Percentiles rank a stretch among this genome's conserved stretches.
These are phyloP conservation scores for Citrus trifoliata DNA, from an alignment of 345 rosid species.

Conservation along the genomic window DNA sequence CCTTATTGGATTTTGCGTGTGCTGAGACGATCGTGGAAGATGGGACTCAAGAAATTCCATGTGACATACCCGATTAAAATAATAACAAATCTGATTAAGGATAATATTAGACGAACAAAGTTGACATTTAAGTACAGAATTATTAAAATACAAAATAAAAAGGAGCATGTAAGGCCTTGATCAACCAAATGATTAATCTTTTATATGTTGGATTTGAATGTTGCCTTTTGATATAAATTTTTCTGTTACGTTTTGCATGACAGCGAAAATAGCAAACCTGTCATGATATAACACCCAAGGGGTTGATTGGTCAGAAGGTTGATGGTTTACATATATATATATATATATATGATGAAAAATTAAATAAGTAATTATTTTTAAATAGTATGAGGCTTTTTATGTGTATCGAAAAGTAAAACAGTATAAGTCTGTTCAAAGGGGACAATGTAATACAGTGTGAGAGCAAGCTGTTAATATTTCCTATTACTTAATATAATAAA, in stretches of 20 bases:
- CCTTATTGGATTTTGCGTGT: slow-evolving; percentile 15
- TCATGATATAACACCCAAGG: no score
- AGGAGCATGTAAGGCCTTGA: background rate
- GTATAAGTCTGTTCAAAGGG: no score
- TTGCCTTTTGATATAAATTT: background rate
- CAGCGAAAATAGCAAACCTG: background rate
- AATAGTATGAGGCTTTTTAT: no score
- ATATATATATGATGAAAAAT: no score
- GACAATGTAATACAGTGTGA: no score
- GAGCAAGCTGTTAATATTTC: no score
- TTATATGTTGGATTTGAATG: background rate
- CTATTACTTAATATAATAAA: no score
- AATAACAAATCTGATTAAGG: background rate
- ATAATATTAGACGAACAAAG: background rate
- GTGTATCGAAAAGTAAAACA: no score
- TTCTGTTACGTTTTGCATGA: background rate
- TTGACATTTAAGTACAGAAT: slow-evolving; percentile 8
- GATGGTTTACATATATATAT: no score
- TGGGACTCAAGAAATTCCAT: slow-evolving; percentile 28
- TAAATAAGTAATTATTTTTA: no score
- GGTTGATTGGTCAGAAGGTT: no score
- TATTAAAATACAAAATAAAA: background rate
- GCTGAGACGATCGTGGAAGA: slow-evolving; percentile 24
- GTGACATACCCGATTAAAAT: slow-evolving; percentile 20
- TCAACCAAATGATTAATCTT: background rate